These are phyloP conservation scores for Syzygium aromaticum DNA, from an alignment of 345 rosid genomes.

Conservation along the genomic window DNA sequence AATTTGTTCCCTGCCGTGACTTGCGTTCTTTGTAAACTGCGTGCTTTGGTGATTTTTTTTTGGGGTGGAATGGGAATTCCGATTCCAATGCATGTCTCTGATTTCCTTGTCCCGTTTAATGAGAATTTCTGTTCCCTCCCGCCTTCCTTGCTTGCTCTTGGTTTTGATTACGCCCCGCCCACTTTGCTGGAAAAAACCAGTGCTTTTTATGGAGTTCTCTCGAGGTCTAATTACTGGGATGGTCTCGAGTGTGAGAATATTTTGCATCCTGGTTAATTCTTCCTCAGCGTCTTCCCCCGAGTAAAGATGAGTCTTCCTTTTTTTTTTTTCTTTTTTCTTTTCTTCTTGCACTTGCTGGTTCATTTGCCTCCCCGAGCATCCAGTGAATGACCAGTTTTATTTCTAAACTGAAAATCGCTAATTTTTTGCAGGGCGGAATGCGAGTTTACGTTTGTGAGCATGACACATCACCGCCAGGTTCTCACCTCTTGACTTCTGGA, in stretches of 20 bases:
- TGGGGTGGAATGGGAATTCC: neutral
- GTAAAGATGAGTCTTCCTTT: neutral
- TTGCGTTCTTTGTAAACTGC: neutral
- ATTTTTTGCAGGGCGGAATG: slow-evolving; percentile 63
- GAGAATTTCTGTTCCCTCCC: too few relatives aligned
- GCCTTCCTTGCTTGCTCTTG: too few relatives aligned
- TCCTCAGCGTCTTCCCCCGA: neutral
- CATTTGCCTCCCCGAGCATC: neutral
- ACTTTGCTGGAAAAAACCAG: neutral
- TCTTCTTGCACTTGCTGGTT: neutral
- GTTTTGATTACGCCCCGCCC: neutral
- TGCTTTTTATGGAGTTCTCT: neutral
- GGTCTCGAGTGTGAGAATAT: neutral
- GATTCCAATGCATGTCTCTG: neutral
- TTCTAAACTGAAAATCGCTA: neutral
- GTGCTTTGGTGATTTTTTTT: neutral
- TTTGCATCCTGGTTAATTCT: neutral
- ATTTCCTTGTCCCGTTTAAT: neutral
- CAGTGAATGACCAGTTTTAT: neutral
- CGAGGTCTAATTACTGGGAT: neutral
- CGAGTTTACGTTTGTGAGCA: slow-evolving; percentile 74
- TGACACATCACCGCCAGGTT: slow-evolving; percentile 79
- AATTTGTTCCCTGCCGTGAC: neutral
- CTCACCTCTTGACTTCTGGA: slow-evolving; percentile 3
- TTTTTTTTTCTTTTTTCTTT: too few relatives aligned